phyloP scores from a whole-genome alignment of 495 filamentous ascomycete genomes.

The Aspergillus avenaceus region DNA sequence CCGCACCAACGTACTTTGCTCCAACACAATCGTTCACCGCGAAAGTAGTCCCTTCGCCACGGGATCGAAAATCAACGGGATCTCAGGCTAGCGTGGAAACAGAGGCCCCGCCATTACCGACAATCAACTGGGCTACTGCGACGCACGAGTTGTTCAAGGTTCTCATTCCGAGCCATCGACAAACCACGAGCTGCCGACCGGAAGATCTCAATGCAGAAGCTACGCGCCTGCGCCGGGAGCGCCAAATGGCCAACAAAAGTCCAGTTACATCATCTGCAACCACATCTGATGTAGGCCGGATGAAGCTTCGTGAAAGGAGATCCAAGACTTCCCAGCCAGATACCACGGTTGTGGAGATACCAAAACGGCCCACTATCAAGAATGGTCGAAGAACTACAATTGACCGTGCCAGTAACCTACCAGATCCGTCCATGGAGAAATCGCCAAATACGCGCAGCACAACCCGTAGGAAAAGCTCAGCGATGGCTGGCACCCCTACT shows the following conservation, averaged over 20 bases:
- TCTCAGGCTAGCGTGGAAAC: slow-evolving; percentile 28
- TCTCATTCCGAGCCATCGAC: slow-evolving; percentile 68
- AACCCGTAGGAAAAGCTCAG: slow-evolving; percentile 33
- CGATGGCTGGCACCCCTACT: slow-evolving; percentile 12
- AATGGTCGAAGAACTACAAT: slow-evolving; percentile 64
- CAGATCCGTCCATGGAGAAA: slow-evolving; percentile 35
- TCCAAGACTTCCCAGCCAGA: slow-evolving; percentile 46
- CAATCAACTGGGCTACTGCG: slow-evolving; percentile 79
- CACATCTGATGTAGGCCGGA: slow-evolving; percentile 49
- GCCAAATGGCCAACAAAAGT: slow-evolving; percentile 46
- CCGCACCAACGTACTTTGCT: slow-evolving; percentile 63
- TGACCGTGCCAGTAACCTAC: slow-evolving; percentile 47
- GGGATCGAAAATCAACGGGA: slow-evolving; percentile 45
- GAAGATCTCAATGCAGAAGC: slow-evolving; percentile 72
- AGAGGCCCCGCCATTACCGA: slow-evolving; percentile 63
- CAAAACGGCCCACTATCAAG: slow-evolving; percentile 42
- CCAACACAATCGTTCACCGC: slow-evolving; percentile 76
- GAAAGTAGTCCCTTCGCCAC: slow-evolving; percentile 59
- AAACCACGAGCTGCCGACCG: slow-evolving; percentile 66
- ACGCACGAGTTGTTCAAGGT: slow-evolving; percentile 76
- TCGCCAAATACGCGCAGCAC: slow-evolving; percentile 29
- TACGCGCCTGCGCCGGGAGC: slow-evolving; percentile 55
- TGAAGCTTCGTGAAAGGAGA: slow-evolving; percentile 72
- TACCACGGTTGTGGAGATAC: slow-evolving; percentile 36
- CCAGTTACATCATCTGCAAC: slow-evolving; percentile 30